A percentile compares a stretch with the other conserved stretches of the same genome.
Evolutionary conservation across 768 basidiomycete genomes (phyloP).

Genomic region (Tephrocybe sp.): DNA sequence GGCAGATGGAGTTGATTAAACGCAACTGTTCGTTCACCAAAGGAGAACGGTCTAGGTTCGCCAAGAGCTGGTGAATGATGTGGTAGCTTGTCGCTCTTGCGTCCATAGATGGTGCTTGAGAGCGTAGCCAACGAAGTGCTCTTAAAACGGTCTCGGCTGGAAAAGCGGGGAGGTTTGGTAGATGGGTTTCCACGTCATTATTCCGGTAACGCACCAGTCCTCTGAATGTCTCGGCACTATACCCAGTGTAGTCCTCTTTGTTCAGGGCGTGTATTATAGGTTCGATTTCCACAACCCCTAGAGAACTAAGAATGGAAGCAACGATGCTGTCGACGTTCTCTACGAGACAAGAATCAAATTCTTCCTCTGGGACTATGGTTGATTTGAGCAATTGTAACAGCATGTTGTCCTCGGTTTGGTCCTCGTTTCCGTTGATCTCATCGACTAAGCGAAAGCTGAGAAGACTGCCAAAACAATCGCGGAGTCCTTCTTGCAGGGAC

Average conservation of each 20-base stretch:
- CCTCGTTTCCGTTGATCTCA: constrained; percentile 40
- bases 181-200: constrained; percentile 46
- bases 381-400: constrained; percentile 36
- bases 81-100: constrained; percentile 72
- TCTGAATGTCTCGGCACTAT: constrained; percentile 45
- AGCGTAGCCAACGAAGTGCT: constrained; percentile 61
- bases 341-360: constrained; percentile 37
- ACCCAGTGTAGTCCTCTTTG: constrained; percentile 30
- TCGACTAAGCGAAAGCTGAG: constrained; percentile 60
- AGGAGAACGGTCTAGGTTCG: constrained; percentile 60
- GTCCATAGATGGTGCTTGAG: constrained; percentile 39
- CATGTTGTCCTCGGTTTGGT: constrained; percentile 20
- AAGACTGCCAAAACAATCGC: constrained; percentile 67
- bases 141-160: constrained; percentile 46
- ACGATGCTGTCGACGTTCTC: constrained; percentile 58
- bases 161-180: constrained; percentile 66
- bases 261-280: constrained; percentile 49
- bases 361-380: constrained; percentile 28
- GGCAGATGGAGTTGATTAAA: constrained; percentile 65
- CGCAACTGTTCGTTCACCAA: constrained; percentile 86
- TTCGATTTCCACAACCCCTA: constrained; percentile 60
- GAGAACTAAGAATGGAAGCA: constrained; percentile 55
- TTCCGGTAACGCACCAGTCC: constrained; percentile 53
- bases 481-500: constrained; percentile 47
- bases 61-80: constrained; percentile 71